phyloP scores from a whole-genome alignment of 345 rosid genomes.

The Erysimum cheiranthoides region DNA sequence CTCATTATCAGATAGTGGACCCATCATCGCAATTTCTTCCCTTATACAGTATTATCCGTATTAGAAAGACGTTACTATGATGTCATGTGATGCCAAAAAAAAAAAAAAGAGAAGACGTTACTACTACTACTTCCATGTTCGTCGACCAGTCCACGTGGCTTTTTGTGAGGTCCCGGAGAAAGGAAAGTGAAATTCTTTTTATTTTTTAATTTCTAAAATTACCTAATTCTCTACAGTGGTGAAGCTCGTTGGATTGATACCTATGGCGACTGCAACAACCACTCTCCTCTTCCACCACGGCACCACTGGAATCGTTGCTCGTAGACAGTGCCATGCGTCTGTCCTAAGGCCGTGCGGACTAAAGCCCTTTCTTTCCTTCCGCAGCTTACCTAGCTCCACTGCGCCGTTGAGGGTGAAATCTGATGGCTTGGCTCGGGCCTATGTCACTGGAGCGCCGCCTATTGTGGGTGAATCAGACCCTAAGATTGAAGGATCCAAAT shows the following conservation, averaged over 20 bases:
- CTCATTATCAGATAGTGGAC: too few relatives aligned
- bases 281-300: constrained; percentile 50
- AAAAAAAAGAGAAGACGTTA: too few relatives aligned
- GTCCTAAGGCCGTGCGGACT: not conserved
- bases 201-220: not conserved
- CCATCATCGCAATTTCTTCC: not conserved
- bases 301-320: constrained; percentile 41
- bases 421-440: constrained; percentile 54
- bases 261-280: constrained; percentile 53
- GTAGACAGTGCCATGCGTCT: constrained; percentile 29
- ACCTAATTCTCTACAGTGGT: not conserved
- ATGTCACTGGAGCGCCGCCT: constrained; percentile 81
- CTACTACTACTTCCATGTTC: too few relatives aligned
- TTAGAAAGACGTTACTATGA: too few relatives aligned
- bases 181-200: not conserved
- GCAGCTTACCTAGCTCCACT: constrained; percentile 42
- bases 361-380: constrained; percentile 31
- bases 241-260: constrained; percentile 11
- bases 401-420: constrained; percentile 48
- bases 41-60: too few relatives aligned
- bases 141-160: constrained; percentile 11
- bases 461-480: constrained; percentile 62
- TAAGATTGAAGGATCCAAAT: constrained; percentile 45
- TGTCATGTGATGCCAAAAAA: too few relatives aligned
- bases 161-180: not conserved